Percentiles rank a stretch among this genome's conserved stretches.
phyloP scores from a whole-genome alignment of 2,329 filamentous ascomycete genomes.

The Sporothrix pallida region DNA sequence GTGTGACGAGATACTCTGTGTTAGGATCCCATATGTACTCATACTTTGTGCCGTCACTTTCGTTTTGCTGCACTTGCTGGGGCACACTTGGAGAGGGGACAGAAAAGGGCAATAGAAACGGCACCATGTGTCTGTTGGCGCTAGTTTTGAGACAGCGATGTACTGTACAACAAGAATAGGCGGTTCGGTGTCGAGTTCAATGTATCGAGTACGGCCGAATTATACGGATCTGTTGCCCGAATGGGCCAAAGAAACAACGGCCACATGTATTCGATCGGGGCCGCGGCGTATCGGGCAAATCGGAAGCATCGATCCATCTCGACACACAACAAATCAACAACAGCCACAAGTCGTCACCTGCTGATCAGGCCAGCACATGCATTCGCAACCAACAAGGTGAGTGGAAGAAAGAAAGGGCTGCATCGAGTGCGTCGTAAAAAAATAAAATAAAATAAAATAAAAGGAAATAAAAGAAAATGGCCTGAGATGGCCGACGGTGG shows the following conservation, averaged over 20 bases:
- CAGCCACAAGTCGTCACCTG: not conserved
- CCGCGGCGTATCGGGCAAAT: not conserved
- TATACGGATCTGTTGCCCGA: constrained; percentile 1
- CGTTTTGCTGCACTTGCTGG: not conserved
- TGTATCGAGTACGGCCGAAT: not conserved
- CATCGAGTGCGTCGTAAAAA: not conserved
- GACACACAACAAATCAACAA: not conserved
- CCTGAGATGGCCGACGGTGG: not conserved
- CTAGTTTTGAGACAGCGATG: not conserved
- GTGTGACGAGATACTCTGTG: not conserved
- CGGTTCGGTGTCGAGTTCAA: not conserved
- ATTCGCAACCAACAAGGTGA: not conserved
- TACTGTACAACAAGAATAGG: not conserved
- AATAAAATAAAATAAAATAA: not conserved
- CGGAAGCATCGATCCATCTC: constrained; percentile 18
- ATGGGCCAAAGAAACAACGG: not conserved
- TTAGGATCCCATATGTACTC: not conserved
- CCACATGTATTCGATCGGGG: not conserved
- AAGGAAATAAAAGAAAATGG: not conserved
- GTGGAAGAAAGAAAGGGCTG: not conserved
- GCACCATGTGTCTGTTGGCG: constrained; percentile 19
- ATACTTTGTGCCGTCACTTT: not conserved
- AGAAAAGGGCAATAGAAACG: not conserved
- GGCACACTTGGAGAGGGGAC: not conserved
- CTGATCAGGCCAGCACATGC: not conserved